Base-by-base conservation (phyloP, 805 yeast genomes). In the Wickerhamiella azymoides region DNA sequence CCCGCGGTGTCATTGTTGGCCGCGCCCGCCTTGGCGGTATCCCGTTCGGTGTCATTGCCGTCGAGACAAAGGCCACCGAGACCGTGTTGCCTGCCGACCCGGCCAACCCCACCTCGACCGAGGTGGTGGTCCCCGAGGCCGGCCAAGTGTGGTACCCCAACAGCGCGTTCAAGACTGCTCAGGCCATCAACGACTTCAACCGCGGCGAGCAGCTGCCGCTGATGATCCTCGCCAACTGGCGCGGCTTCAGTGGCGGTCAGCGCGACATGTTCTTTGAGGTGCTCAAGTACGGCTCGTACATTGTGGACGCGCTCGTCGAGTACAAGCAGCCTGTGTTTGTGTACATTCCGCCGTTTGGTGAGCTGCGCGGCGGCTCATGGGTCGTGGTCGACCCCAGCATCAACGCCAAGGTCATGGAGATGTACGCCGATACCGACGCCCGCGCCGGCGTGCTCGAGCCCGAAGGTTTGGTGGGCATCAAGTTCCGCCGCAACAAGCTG, bases 141-240 rank as follows among this genome's bases (percentile, higher is more conserved):
- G 99, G 98, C 62, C 96, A 88, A 71, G 99, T 92, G 55, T 92
- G 99, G 99, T 84, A 88, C 71, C 99, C 99, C 57, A 92, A 92
- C 71, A 83, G 95, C 51, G 98, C 99, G 16, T 92, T 83, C 76
- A 92, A 92, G 78, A 92, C 99, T 39, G 94, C 99, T 2, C 98
- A 92, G 70, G 97, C 98, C 18, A 89, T 92, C 58, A 81, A 80
- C 54, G 98, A 92, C 63, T 92, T 92, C 77, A 92, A 92, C 73
- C 71, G 85, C 62, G 99, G 99, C 73, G 99, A 92, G 67, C 89
- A 88, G 67, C 74, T 92, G 61, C 99, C 99, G 52, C 73, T 92
- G 65, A 84, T 92, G 94, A 85, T 92, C 54, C 70, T 92, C 57
- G 98, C 98, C 49, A 92, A 92, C 76, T 92, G 99, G 99, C 84